phyloP scores from a whole-genome alignment of 768 basidiomycete genomes.

The Cantharellus anzutake region DNA sequence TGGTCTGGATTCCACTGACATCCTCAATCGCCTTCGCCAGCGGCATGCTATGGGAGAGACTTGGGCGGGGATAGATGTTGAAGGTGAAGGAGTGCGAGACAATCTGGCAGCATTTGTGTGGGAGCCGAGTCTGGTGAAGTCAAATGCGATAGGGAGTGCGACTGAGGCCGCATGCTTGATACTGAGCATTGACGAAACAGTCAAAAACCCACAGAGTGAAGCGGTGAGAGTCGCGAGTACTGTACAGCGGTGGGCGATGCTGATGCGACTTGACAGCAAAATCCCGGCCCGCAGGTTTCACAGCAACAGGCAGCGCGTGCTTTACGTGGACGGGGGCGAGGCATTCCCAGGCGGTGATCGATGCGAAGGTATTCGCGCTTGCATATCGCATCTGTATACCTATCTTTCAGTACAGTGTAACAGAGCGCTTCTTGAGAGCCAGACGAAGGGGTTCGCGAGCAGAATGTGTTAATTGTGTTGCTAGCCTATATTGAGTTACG shows the following conservation, averaged over 20 bases:
- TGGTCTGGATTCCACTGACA: constrained; percentile 90
- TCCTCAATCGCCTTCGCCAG: constrained; percentile 95
- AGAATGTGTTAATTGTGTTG: background rate
- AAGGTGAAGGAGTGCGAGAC: constrained; percentile 72
- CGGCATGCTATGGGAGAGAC: constrained; percentile 67
- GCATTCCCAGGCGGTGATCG: constrained; percentile 14
- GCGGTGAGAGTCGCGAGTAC: constrained; percentile 33
- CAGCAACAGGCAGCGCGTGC: constrained; percentile 83
- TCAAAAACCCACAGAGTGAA: constrained; percentile 88
- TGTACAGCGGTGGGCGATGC: background rate
- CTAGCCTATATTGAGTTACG: constrained; percentile 41
- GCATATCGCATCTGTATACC: too few species aligned
- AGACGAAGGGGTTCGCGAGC: background rate
- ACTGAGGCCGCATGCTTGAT: constrained; percentile 93
- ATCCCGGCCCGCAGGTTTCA: constrained; percentile 73
- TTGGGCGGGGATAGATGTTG: constrained; percentile 93
- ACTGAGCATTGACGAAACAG: constrained; percentile 93
- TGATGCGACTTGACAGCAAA: constrained; percentile 28
- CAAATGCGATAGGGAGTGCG: constrained; percentile 89
- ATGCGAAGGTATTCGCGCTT: background rate
- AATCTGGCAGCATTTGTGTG: constrained; percentile 98
- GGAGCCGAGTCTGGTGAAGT: constrained; percentile 92
- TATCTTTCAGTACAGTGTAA: background rate
- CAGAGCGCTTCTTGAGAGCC: background rate
- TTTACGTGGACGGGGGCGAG: constrained; percentile 71